These are phyloP conservation scores for Phoma sp. DNA, from an alignment of 2,329 filamentous ascomycete species.

Conservation along the genomic window DNA sequence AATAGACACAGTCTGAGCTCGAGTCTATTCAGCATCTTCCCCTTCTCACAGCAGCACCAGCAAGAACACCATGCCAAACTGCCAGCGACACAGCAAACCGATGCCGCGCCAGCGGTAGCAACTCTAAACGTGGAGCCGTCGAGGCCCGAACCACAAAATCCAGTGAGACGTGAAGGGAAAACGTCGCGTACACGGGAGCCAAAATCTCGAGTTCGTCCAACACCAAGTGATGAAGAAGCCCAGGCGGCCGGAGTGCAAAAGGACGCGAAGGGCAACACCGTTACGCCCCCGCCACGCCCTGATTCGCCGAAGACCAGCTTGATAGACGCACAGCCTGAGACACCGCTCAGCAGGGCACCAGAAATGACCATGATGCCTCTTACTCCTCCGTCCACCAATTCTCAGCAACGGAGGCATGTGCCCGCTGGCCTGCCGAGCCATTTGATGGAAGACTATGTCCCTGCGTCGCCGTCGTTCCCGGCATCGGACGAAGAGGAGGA, in stretches of 20 bases:
- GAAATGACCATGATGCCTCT: constrained; percentile 47
- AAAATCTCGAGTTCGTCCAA: too few species aligned
- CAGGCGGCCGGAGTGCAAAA: too few species aligned
- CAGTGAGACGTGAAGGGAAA: neutral
- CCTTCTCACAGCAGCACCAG: constrained; percentile 44
- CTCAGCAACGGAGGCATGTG: constrained; percentile 16
- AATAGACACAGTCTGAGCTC: constrained; percentile 46
- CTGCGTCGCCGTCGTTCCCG: constrained; percentile 30
- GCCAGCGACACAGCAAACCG: constrained; percentile 32
- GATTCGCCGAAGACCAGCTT: neutral
- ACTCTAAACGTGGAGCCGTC: neutral
- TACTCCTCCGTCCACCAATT: constrained; percentile 29
- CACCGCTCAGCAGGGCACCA: constrained; percentile 25
- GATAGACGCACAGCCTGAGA: constrained; percentile 1
- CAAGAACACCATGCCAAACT: constrained; percentile 41
- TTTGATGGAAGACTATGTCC: constrained; percentile 47
- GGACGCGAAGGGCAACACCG: neutral
- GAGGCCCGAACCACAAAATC: neutral
- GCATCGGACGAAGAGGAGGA: constrained; percentile 36
- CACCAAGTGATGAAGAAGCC: too few species aligned
- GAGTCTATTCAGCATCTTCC: constrained; percentile 46
- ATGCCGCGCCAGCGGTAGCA: neutral
- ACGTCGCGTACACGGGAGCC: neutral
- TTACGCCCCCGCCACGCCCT: constrained; percentile 19
- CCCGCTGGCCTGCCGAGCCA: constrained; percentile 40